A percentile compares a stretch with the other conserved stretches of the same genome.
Evolutionary conservation across 192 early-diverging fungal genomes (phyloP).

Genomic region (Oehlia diaphana): DNA sequence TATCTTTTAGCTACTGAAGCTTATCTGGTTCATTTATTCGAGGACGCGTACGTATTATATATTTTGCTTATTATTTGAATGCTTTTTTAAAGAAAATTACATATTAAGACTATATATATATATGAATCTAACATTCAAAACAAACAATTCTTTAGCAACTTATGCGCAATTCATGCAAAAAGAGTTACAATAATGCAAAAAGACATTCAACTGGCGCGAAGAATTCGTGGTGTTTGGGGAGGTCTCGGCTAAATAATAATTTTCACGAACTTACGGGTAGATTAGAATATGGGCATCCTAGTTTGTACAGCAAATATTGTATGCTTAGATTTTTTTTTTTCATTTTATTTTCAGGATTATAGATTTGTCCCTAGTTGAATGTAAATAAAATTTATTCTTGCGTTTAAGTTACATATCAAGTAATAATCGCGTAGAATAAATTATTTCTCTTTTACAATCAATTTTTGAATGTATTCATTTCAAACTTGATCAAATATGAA

Average conservation of each 20-base stretch:
- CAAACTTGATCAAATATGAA: background rate
- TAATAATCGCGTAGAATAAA: background rate
- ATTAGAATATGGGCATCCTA: too few relatives aligned
- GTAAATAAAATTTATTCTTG: background rate
- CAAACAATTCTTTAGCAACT: slow-evolving; percentile 54
- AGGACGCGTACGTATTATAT: slow-evolving; percentile 69
- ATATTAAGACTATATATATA: too few relatives aligned
- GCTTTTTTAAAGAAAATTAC: background rate
- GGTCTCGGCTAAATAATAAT: slow-evolving; percentile 51
- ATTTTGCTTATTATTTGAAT: slow-evolving; percentile 8
- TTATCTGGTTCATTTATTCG: slow-evolving; percentile 82
- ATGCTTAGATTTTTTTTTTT: background rate
- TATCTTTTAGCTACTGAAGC: slow-evolving; percentile 61
- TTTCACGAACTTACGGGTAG: too few relatives aligned
- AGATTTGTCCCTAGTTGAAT: background rate
- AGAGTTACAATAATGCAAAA: slow-evolving; percentile 90
- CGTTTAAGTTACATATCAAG: too few relatives aligned
- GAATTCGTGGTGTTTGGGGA: slow-evolving; percentile 84
- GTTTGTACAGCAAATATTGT: too few relatives aligned
- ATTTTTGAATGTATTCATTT: too few relatives aligned
- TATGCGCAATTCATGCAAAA: slow-evolving; percentile 94
- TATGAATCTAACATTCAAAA: background rate
- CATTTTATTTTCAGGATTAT: background rate
- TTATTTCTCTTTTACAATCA: too few relatives aligned
- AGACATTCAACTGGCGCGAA: slow-evolving; percentile 87